Base-by-base conservation (phyloP, 768 basidiomycete species). In the Lyophyllum atratum region DNA sequence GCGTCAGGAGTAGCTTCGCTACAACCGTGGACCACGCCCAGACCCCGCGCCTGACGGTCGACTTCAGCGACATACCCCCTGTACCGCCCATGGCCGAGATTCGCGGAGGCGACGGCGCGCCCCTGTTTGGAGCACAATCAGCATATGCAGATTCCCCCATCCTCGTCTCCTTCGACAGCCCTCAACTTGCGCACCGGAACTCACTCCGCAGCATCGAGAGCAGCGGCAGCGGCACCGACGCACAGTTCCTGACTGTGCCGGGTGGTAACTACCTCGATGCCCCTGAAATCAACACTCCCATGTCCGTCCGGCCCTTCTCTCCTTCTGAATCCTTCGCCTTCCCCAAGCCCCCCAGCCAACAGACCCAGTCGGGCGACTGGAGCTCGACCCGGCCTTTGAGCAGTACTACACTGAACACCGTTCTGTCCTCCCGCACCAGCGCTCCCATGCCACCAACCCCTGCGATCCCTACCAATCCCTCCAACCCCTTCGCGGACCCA, bases 241-340 rank as follows among this genome's bases (percentile, higher is more conserved):
- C 75, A 0, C 82, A 83, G 50, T 80, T 75, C 63, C 70, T 81
- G 24, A 49, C 70, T 21, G 59, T 79, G 15, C 49, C 60, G 58
- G 68, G 65, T 62, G 64, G 40, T 52, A 62, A 31, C 47, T 8
- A 17, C 45, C 28, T 46, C 26, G 19, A 67, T 12, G 45, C 48
- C 31, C 64, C 66, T n/a, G 73, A 72, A 49, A 47, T 57, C n/a
- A 56, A 66, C 4, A 79, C 83, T 0, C 82, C 85, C 22, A 84
- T 87, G 77, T 84, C 78, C 37, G 85, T 85, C 19, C 82, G 84
- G 39, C 85, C 85, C 2, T 88, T 86, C 73, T 83, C 85, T 0
- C 83, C 85, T 11, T 81, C 82, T 17, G 87, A 90, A 66, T 80
- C 82, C 4, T 89, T 86, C 70, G 70, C 84, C 9, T 89, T 90